Base-by-base conservation (phyloP, 345 rosid genomes). In the Jatropha curcas region DNA sequence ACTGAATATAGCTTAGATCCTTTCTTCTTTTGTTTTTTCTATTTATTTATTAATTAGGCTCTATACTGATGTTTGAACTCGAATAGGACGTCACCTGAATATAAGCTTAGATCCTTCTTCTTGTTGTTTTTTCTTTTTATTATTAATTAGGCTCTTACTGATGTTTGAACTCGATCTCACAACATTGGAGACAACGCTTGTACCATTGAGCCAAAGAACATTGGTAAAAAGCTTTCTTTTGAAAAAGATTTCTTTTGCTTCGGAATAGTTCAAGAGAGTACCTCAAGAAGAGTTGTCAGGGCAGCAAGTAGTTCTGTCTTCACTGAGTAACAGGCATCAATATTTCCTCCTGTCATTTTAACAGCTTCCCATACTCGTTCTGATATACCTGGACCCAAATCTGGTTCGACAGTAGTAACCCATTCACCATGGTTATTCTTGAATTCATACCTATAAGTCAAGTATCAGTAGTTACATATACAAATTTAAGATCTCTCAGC, bases 381-480 rank as follows among this genome's bases (percentile, higher is more conserved):
- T 25, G 83, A 78, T 84, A 90, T 83, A 41, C 85, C 86, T 0
- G 97, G 94, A 83, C 97, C 97, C 22, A 95, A 77, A 65, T 84
- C 68, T 4, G 97, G 99, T 43, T 89, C 90, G 52, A 86, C 89
- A 33, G 71, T 76, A 6, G 79, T 82, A 58, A 90, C 67, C 98
- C 97, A 89, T 77, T 88, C 89, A 25, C 88, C 86, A 46, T 95
- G 97, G 78, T 88, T 84, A 12, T 72, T 88, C 91, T 90, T 94
- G 84, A 95, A 95, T 74, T 92, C 99, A 72, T 77, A 76, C 89
- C 97, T 91, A 69, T 1, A 31, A 46, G 67, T 68, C 75, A 83
- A 58, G 71, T 64, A 51, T 43, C 45, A 43, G 17, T 25, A 10
- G 5, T 57, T 33, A 43, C 33, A 45, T 12, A 45, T 4, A 34